Percentiles rank a stretch among this genome's conserved stretches.
phyloP scores from a whole-genome alignment of 225 moss, liverwort and hornwort species.

The Neckera pumila region DNA sequence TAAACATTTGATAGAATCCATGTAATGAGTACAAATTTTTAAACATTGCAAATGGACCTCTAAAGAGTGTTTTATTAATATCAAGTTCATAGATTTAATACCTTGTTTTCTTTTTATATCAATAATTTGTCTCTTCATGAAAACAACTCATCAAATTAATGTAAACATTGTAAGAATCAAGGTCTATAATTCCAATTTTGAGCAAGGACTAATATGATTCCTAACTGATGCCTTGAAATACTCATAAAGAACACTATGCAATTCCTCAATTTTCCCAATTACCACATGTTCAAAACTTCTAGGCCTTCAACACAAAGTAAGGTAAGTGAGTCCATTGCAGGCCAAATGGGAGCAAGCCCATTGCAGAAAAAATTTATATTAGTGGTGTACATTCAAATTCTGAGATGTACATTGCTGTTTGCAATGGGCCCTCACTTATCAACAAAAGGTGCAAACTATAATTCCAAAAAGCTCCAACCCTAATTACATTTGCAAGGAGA shows the following conservation, averaged over 20 bases:
- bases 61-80: not conserved
- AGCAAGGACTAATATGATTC: not conserved
- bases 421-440: not conserved
- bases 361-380: not conserved
- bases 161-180: not conserved
- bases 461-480: not conserved
- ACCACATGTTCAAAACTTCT: not conserved
- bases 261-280: not conserved
- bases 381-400: not conserved
- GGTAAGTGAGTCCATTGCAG: not conserved
- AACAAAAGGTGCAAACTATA: not conserved
- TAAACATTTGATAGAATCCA: not conserved
- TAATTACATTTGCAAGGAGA: not conserved
- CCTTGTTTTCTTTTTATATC: too few species aligned
- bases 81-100: not conserved
- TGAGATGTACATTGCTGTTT: not conserved
- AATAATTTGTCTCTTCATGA: not conserved
- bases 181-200: not conserved
- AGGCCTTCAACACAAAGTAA: not conserved
- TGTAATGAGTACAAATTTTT: not conserved
- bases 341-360: not conserved
- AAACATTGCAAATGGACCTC: not conserved
- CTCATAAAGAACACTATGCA: fast-evolving
- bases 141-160: not conserved
- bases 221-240: not conserved